Conservation (phyloP, 208 protist genomes). For the Trypanosoma melophagium region DNA sequence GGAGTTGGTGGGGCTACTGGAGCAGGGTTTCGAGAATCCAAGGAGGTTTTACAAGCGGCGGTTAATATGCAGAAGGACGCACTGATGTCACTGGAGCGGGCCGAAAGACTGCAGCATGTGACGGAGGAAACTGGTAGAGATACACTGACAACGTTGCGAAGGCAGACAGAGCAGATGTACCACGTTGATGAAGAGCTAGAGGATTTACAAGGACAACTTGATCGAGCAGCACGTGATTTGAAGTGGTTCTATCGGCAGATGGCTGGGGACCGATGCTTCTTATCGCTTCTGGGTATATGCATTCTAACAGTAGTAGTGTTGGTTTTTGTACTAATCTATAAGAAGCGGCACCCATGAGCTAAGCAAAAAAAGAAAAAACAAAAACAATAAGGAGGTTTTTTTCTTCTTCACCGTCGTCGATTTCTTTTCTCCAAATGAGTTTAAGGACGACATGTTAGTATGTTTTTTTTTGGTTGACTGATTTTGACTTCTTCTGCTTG, state of each 20-base stretch:
- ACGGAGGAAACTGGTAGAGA: conserved; percentile 76
- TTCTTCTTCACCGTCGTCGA: neutral
- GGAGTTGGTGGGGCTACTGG: conserved; percentile 58
- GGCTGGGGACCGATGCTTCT: conserved; percentile 76
- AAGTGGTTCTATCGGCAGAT: conserved; percentile 78
- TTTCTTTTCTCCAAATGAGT: neutral
- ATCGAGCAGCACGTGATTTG: conserved; percentile 70
- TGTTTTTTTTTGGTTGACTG: neutral
- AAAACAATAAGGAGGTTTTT: neutral
- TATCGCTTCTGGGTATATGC: conserved; percentile 66
- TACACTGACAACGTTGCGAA: conserved; percentile 55
- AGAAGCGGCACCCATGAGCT: conserved; percentile 37
- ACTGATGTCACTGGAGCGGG: conserved; percentile 63
- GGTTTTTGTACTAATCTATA: conserved; percentile 79
- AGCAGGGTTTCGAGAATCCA: conserved; percentile 61
- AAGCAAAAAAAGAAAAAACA: neutral
- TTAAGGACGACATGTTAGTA: neutral
- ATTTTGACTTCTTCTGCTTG: neutral
- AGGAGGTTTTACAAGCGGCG: conserved; percentile 69
- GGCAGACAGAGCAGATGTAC: conserved; percentile 80
- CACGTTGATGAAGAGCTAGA: conserved; percentile 81
- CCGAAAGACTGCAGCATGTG: conserved; percentile 64
- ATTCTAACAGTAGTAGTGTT: conserved; percentile 61
- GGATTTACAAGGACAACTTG: conserved; percentile 67
- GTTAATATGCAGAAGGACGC: conserved; percentile 78